phyloP scores from a whole-genome alignment of 2,329 filamentous ascomycete genomes.

The Penicillium nordicum region DNA sequence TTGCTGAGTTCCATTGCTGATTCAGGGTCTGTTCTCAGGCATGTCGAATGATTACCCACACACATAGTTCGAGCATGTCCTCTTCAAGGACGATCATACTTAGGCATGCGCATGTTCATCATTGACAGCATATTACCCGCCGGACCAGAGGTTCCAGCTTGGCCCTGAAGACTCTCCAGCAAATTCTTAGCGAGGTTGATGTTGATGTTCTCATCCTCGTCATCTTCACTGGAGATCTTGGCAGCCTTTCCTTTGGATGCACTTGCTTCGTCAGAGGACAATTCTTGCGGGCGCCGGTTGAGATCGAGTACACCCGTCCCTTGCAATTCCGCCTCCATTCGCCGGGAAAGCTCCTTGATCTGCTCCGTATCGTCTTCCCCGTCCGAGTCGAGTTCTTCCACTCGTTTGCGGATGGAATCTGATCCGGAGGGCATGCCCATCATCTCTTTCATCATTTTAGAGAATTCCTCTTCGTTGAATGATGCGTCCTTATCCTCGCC shows the following conservation, averaged over 20 bases:
- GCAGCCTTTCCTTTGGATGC: conserved; percentile 31
- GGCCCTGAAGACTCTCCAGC: conserved; percentile 86
- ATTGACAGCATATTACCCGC: conserved; percentile 81
- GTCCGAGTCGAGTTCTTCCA: conserved; percentile 50
- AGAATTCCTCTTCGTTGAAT: conserved; percentile 82
- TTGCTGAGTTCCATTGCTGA: neutral
- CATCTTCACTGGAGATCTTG: conserved; percentile 16
- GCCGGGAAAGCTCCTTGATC: conserved; percentile 43
- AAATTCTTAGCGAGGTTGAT: conserved; percentile 87
- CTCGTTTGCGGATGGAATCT: conserved; percentile 29
- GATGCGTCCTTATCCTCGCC: conserved; percentile 71
- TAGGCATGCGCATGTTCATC: conserved; percentile 77
- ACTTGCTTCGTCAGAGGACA: conserved; percentile 14
- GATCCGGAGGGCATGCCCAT: conserved; percentile 64
- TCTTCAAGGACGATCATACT: conserved; percentile 58
- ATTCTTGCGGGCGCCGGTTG: conserved; percentile 24
- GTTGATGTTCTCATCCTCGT: conserved; percentile 67
- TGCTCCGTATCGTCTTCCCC: conserved; percentile 60
- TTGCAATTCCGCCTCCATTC: conserved; percentile 49
- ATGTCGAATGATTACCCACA: neutral
- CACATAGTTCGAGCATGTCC: neutral
- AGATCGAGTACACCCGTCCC: conserved; percentile 45
- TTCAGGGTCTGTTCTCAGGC: no score
- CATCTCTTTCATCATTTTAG: conserved; percentile 86
- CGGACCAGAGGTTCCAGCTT: conserved; percentile 80